phyloP scores from a whole-genome alignment of 2,329 filamentous ascomycete genomes.

The Cercospora brassicicola region DNA sequence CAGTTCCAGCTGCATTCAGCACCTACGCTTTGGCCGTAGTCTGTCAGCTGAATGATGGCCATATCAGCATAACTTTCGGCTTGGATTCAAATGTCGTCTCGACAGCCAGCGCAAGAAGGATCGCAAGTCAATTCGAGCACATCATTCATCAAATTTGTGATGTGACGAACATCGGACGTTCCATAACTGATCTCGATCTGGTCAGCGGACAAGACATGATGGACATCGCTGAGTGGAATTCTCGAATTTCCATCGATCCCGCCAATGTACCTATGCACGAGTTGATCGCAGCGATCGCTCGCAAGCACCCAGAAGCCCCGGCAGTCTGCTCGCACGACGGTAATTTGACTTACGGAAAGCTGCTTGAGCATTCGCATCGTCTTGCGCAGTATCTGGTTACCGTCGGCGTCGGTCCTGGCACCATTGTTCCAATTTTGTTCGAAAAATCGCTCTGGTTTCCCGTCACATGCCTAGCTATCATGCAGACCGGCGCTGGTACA shows the following conservation, averaged over 20 bases:
- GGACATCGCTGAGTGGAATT: slow-evolving; percentile 1
- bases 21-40: background rate
- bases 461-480: slow-evolving; percentile 30
- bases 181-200: background rate
- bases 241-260: background rate
- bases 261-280: slow-evolving; percentile 6
- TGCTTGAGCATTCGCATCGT: slow-evolving; percentile 25
- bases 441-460: slow-evolving; percentile 34
- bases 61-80: background rate
- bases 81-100: background rate
- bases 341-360: slow-evolving; percentile 30
- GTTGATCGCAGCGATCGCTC: slow-evolving; percentile 1
- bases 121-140: background rate
- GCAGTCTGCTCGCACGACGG: slow-evolving; percentile 34
- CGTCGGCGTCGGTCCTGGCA: slow-evolving; percentile 16
- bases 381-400: slow-evolving; percentile 4
- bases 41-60: background rate
- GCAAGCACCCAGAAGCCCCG: background rate
- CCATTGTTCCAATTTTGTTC: slow-evolving; percentile 29
- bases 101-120: background rate
- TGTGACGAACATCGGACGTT: background rate
- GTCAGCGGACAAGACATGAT: background rate
- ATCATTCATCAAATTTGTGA: background rate
- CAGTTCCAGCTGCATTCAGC: background rate
- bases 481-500: slow-evolving; percentile 36